Evolutionary conservation across 805 yeast genomes (phyloP).

Genomic region (Tetrapisispora phaffii): DNA sequence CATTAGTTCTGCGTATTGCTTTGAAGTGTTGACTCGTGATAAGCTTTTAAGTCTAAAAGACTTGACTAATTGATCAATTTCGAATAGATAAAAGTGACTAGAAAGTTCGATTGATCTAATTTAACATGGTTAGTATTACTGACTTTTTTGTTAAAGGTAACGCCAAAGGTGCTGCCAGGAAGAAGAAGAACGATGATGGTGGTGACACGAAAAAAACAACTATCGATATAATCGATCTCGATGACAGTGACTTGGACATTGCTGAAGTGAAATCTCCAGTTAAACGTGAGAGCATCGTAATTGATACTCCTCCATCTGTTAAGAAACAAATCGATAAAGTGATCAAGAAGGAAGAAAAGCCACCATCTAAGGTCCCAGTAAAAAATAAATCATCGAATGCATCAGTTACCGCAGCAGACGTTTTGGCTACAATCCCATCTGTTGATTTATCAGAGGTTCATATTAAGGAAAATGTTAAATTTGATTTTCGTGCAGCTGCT

Average conservation of each 20-base stretch:
- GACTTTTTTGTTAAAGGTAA: slow-evolving; percentile 31
- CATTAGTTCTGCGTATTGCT: too few species aligned
- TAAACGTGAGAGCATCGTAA: neutral
- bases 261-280: neutral
- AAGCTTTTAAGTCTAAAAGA: too few species aligned
- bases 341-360: neutral
- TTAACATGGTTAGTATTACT: slow-evolving; percentile 32
- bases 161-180: slow-evolving; percentile 3
- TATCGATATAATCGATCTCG: slow-evolving; percentile 8
- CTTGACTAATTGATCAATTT: too few species aligned
- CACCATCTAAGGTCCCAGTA: neutral
- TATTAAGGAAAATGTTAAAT: slow-evolving; percentile 44
- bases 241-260: slow-evolving; percentile 7
- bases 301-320: neutral
- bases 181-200: neutral
- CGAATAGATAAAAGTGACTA: neutral
- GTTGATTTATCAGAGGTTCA: slow-evolving; percentile 49
- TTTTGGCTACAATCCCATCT: slow-evolving; percentile 56
- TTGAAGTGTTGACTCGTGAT: too few species aligned
- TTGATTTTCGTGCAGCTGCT: slow-evolving; percentile 39
- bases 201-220: neutral
- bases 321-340: neutral
- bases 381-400: neutral
- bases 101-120: neutral
- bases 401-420: slow-evolving; percentile 17